These are phyloP conservation scores for Amylocystis lapponica DNA, from an alignment of 768 basidiomycete genomes.

Conservation along the genomic window DNA sequence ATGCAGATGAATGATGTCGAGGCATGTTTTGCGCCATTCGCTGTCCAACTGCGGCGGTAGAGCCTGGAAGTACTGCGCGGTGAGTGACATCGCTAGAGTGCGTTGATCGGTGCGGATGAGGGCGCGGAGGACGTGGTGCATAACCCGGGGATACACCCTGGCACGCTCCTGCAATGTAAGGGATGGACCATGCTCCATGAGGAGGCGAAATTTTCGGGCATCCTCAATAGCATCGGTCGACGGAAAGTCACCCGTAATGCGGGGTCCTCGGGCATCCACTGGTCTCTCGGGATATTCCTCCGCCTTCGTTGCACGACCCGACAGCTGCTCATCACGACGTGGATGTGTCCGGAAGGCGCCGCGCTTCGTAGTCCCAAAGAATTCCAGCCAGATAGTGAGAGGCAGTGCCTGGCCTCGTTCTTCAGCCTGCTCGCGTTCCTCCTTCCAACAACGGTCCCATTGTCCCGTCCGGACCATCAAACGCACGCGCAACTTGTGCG, in stretches of 20 bases:
- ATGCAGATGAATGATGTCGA: constrained; percentile 53
- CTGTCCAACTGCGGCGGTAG: constrained; percentile 40
- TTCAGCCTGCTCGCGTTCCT: constrained; percentile 6
- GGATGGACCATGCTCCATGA: constrained; percentile 38
- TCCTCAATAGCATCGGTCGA: too few species aligned
- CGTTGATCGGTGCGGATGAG: constrained; percentile 33
- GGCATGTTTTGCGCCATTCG: constrained; percentile 30
- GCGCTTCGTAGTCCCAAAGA: constrained; percentile 29
- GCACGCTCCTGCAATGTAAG: constrained; percentile 29
- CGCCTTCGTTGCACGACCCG: too few species aligned
- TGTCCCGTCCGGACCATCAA: constrained; percentile 48
- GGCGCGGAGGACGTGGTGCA: constrained; percentile 39
- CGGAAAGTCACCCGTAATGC: too few species aligned
- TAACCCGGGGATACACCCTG: constrained; percentile 35
- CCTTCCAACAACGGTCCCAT: constrained; percentile 55
- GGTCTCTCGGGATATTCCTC: too few species aligned
- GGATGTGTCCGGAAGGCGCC: constrained; percentile 7
- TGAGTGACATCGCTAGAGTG: constrained; percentile 21
- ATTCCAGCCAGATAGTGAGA: constrained; percentile 55
- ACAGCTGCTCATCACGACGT: too few species aligned
- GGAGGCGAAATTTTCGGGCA: constrained; percentile 17
- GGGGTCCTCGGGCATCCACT: too few species aligned
- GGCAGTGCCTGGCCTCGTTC: constrained; percentile 18
- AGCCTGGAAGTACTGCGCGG: constrained; percentile 41
- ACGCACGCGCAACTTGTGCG: constrained; percentile 51